A percentile compares a stretch with the other conserved stretches of the same genome.
These are phyloP conservation scores for Sporisorium graminicola DNA, from an alignment of 1,284 basidiomycete species.

Conservation along the genomic window DNA sequence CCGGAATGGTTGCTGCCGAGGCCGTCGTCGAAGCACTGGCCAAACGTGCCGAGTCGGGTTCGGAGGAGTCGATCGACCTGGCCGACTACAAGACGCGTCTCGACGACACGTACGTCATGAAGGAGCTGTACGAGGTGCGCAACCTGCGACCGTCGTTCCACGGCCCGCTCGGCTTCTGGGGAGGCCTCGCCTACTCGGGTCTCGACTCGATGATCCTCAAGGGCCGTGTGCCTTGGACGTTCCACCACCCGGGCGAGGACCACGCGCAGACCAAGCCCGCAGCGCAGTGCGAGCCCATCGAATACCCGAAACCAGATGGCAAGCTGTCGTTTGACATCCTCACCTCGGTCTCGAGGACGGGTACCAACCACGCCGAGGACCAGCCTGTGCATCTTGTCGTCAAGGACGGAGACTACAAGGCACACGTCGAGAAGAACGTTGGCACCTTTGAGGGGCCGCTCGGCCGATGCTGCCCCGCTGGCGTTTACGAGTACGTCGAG, in stretches of 20 bases:
- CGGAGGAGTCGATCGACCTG: slow-evolving; percentile 76
- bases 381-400: slow-evolving; percentile 86
- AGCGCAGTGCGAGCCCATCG: slow-evolving; percentile 80
- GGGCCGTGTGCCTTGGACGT: slow-evolving; percentile 92
- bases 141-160: slow-evolving; percentile 94
- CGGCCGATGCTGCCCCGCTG: slow-evolving; percentile 91
- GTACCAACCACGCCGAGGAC: slow-evolving; percentile 96
- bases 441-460: slow-evolving; percentile 85
- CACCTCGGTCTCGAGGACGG: slow-evolving; percentile 89
- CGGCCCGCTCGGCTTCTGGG: slow-evolving; percentile 84
- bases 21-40: slow-evolving; percentile 80
- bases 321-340: slow-evolving; percentile 94
- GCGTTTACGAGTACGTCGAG: slow-evolving; percentile 95
- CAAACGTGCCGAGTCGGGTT: slow-evolving; percentile 64
- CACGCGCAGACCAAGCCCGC: slow-evolving; percentile 72
- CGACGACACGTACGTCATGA: slow-evolving; percentile 85
- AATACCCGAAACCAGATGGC: slow-evolving; percentile 89
- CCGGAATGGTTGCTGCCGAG: slow-evolving; percentile 96
- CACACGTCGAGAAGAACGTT: slow-evolving; percentile 79
- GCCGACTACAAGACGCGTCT: slow-evolving; percentile 81
- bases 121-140: slow-evolving; percentile 89
- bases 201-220: slow-evolving; percentile 87
- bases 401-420: slow-evolving; percentile 73
- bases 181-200: slow-evolving; percentile 90
- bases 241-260: slow-evolving; percentile 79